Base-by-base conservation (phyloP, 2,329 filamentous ascomycete species). In the Xylaria sp. region DNA sequence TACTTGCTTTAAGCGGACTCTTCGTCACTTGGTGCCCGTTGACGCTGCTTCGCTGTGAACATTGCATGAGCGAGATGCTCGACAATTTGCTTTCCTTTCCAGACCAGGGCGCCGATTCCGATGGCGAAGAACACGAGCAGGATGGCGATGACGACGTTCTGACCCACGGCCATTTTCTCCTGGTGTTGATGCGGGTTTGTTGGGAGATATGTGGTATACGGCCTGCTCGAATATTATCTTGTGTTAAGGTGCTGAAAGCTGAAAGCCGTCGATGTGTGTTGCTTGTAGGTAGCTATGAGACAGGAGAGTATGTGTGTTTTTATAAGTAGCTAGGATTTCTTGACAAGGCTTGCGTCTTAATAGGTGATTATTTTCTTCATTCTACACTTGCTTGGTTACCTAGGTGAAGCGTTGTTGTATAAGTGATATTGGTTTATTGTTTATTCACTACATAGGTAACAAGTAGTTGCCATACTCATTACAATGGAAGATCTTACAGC, bases 81-180 rank as follows among this genome's bases (percentile, higher is more conserved):
- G 58, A 78, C 70, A 18, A 73, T 51, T 18, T 55, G 66, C 65
- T 74, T 69, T 15, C 75, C 76, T 41, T 73, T 72, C 65, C 74
- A 79, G 57, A 66, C 48, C 2, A 73, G 37, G 15, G 75, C 1
- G 6, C 55, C 69, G 65, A 75, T 59, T 51, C 73, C 51, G 1
- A 70, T 15, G 54, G 77, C 55, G 20, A 80, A 44, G 63, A 78
- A 63, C 50, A 79, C 48, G 25, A 82, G 68, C 1, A 76, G 68
- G 8, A 81, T 46, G 23, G 75, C 76, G 64, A 81, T 76, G 12
- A 69, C 72, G 3, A 73, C 72, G 70, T 78, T 78, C 1, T 63
- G 66, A 18, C 41, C 62, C 23, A 60, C 61, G 10, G 34, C 2
- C 57, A 66, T 66, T 52, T 13, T 65, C 20, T 10, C 32, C 20